Conservation (phyloP, 1,284 basidiomycete species). For the Fereydounia khargensis region DNA sequence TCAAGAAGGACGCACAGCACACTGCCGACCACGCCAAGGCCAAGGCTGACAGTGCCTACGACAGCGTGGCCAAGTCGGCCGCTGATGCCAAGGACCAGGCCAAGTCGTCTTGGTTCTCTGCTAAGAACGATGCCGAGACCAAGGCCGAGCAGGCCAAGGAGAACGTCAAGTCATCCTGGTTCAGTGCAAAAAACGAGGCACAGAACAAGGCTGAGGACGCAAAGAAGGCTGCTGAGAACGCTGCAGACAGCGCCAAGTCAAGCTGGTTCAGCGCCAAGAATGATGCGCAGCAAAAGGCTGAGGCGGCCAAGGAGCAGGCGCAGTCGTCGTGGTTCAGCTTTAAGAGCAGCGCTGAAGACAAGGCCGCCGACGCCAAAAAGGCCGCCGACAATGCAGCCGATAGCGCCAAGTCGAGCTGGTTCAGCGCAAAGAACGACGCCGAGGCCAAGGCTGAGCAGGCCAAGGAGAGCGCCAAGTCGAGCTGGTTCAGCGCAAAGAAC, state of each 20-base stretch:
- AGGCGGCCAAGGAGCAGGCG: constrained; percentile 8
- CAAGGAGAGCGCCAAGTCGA: constrained; percentile 6
- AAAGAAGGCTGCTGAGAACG: constrained; percentile 9
- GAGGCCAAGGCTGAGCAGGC: constrained; percentile 12
- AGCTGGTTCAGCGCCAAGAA: constrained; percentile 11
- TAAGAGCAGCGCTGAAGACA: constrained; percentile 4
- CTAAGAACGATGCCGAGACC: constrained; percentile 18
- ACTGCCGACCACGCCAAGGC: constrained; percentile 9
- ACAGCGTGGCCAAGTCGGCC: constrained; percentile 11
- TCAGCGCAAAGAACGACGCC: constrained; percentile 5
- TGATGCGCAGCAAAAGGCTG: constrained; percentile 7
- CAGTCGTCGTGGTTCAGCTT: constrained; percentile 7
- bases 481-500: constrained; percentile 24
- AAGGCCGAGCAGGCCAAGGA: constrained; percentile 13
- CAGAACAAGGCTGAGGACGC: constrained; percentile 1
- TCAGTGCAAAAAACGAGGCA: constrained; percentile 15
- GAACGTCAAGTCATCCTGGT: constrained; percentile 22
- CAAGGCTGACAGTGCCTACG: constrained; percentile 10
- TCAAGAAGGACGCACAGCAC: constrained; percentile 7
- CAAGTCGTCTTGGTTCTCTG: constrained; percentile 23
- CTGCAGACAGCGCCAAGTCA: constrained; percentile 9
- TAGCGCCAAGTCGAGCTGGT: constrained; percentile 8
- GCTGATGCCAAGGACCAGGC: constrained; percentile 14
- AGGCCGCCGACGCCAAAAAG: constrained; percentile 3
- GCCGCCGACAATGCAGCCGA: constrained; percentile 7